Base-by-base conservation (phyloP, 176 grass and related monocot species). In the Oryza nivara region DNA sequence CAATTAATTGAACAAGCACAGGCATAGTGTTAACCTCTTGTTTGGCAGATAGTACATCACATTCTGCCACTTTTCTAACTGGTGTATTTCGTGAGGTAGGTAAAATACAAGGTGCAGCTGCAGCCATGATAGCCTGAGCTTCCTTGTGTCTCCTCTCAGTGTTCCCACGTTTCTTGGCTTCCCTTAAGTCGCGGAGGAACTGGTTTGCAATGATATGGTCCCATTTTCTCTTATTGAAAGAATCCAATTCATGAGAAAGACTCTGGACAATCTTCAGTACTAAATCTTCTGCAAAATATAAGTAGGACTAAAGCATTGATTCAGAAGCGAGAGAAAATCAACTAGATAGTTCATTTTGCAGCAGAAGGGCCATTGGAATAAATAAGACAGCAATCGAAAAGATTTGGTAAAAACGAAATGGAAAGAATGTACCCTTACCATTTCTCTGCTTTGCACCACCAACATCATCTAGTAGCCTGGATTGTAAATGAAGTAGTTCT, bases 101-200 rank as follows among this genome's bases (percentile, higher is more conserved):
- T 73, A 86, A 61, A 75, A 82, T 88, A 63, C 54, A 89, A 81
- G 88, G 83, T 68, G 89, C 90, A 49, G 96, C 92, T 87, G 93
- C 91, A 75, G 90, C 93, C 76, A 96, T 77, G 68, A 99, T 94
- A 79, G 93, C 93, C 49, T 96, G 93, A 85, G 96, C 96, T 96
- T 99, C 96, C 88, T 93, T 99, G 68, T 99, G 91, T 32, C 91
- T 96, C 89, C 91, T 89, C 67, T 99, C 96, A 86, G 92, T 88
- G 60, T 92, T 91, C 30, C 96, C 96, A 38, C 91, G 91, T 82
- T 99, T 99, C 88, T 99, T 99, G 75, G 91, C 93, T 85, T 99
- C 96, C 72, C 89, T 87, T 74, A 99, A 80, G 85, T 99, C 96
- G 51, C 93, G 96, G 85, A 99, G 89, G 67, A 92, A 99, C 80